Base-by-base conservation (phyloP, 345 rosid species). In the Gossypium mustelinum region DNA sequence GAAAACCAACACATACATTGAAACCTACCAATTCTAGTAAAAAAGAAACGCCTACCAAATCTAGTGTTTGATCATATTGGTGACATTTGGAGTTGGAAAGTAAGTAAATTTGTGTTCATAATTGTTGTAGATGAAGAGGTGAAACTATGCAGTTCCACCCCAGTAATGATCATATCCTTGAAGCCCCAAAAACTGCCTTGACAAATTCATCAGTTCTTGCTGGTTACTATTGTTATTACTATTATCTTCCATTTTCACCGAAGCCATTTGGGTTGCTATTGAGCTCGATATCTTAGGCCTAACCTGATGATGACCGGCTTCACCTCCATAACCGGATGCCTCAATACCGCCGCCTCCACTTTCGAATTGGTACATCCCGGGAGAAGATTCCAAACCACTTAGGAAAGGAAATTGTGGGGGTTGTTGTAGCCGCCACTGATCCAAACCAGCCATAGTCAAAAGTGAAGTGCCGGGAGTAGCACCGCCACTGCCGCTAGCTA, bases 171-270 rank as follows among this genome's bases (percentile, higher is more conserved):
- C 86, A 68, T 81, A 79, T 47, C 84, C 88, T 50, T 74, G 81
- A 64, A 77, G 70, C 75, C 92, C 92, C 52, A 83, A 11, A 59
- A 86, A 79, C 73, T 88, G 94, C 80, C 90, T 88, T 18, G 88
- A 80, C 76, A 90, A 77, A 73, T 79, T 60, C n/a, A 60, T 87
- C 77, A 74, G 47, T 76, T 70, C 85, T 51, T 77, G 85, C 25
- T 34, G 61, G 5, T 43, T 64, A n/a, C n/a, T 63, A 59, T 59
- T 60, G 6, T 60, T 60, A 25, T 59, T 25, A 10, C 27, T 22
- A 13, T 60, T 25, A 9, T 84, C 92, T 79, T 90, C 94, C 92
- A 83, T 88, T 81, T 90, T 90, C 81, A 90, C 88, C 2, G 87
- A 75, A 70, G 89, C 81, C 54, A 78, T n/a, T 75, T 81, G 90